Conservation (phyloP, 805 yeast species). For the Yarrowia yakushimensis region DNA sequence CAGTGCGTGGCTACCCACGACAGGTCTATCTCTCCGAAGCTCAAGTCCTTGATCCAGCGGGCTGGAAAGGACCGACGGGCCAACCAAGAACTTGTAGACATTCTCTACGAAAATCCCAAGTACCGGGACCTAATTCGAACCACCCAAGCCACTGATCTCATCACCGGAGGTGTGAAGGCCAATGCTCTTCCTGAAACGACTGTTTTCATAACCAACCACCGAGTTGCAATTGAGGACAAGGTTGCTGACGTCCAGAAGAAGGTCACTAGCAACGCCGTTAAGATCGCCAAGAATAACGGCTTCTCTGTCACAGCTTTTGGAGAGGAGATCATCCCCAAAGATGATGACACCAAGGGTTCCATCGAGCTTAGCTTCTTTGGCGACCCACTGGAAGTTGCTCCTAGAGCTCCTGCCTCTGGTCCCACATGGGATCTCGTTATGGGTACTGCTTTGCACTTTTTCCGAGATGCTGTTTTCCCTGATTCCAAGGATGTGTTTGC, state of each 20-base stretch:
- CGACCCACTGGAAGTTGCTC: slow-evolving; percentile 48
- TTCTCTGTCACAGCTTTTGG: slow-evolving; percentile 46
- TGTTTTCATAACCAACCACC: slow-evolving; percentile 54
- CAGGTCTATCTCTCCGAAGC: slow-evolving; percentile 33
- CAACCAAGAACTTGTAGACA: slow-evolving; percentile 19
- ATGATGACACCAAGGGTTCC: slow-evolving; percentile 32
- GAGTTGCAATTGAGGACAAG: slow-evolving; percentile 57
- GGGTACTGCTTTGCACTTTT: slow-evolving; percentile 58
- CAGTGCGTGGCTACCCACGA: slow-evolving; percentile 63
- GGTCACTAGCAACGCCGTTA: slow-evolving; percentile 39
- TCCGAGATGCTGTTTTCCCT: slow-evolving; percentile 45
- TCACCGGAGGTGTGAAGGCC: slow-evolving; percentile 69
- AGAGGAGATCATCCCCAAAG: slow-evolving; percentile 30
- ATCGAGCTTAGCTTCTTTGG: slow-evolving; percentile 8
- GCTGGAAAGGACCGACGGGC: slow-evolving; percentile 31
- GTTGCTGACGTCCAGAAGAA: slow-evolving; percentile 44
- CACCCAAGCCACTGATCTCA: slow-evolving; percentile 63
- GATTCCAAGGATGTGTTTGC: slow-evolving; percentile 41
- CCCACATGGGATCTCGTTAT: slow-evolving; percentile 51
- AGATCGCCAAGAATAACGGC: slow-evolving; percentile 47
- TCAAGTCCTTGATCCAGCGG: slow-evolving; percentile 30
- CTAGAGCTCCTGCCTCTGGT: slow-evolving; percentile 41
- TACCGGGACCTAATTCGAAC: slow-evolving; percentile 46
- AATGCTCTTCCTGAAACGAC: slow-evolving; percentile 73
- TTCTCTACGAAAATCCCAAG: slow-evolving; percentile 5